Evolutionary conservation across 331 rosid genomes (phyloP), one percentile per base, ranked within the genome.

Genomic region (Arachis monticola): DNA sequence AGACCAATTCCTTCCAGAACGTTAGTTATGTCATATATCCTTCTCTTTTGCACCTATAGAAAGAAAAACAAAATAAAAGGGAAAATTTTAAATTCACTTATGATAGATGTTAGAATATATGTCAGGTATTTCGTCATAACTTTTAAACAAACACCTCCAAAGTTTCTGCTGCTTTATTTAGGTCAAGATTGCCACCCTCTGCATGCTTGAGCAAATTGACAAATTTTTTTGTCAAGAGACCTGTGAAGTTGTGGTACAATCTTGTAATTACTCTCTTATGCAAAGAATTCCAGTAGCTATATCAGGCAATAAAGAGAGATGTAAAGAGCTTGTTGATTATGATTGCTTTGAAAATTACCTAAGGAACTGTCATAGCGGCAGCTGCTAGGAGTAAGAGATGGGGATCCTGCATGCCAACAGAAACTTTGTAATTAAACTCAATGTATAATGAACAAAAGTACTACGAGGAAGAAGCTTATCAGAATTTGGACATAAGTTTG

Each of bases 1-100:
- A 95, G 99, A 75, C 97, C 99, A 81, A 95, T 87, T 85, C 99
- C 99, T 87, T 95, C 99, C 89, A 95, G 76, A 75, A 95, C 99
- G 77, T 95, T 95, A 64, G 99, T 95, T 67, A 95, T 95, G 86
- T 95, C 99, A 77, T 95, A 95, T 82, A 95, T 95, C 77, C 99
- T 88, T 78, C 99, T 92, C 87, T 95, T 95, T 76, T 95, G 99
- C 74, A 95, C 99, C 99, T 95, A 17, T 17, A 17, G 22, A 17
- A 17, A 17, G 22, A 17, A 17, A 17, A 17, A 17, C 22, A 86
- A 60, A 50, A 45, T 1, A 65, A 73, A 72, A 74, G 51, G 40
- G 73, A 77, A 82, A 61, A 7, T 10, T 5, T 52, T n/a, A 38
- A 80, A 60, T 73, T 32, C 45, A 72, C 10, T 52, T 32, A 76